These are phyloP conservation scores for Hirsutella thompsonii DNA, from an alignment of 2,329 filamentous ascomycete genomes.

Conservation along the genomic window DNA sequence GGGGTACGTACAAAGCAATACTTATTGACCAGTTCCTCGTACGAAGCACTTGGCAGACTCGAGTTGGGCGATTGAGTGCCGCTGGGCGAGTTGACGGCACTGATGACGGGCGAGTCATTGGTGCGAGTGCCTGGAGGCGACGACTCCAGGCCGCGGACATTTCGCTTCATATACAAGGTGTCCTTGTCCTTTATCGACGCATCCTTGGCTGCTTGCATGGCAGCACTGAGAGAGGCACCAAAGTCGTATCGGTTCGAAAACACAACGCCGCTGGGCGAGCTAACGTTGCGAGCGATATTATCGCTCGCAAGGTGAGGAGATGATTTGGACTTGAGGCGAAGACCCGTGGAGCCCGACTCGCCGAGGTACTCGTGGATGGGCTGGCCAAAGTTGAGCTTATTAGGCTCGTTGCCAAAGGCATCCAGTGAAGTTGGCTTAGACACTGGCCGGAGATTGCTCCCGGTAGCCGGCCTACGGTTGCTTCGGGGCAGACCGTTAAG, in stretches of 20 bases:
- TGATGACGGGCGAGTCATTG: slow-evolving; percentile 9
- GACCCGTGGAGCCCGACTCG: slow-evolving; percentile 42
- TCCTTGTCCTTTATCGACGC: slow-evolving; percentile 44
- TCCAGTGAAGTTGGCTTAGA: slow-evolving; percentile 49
- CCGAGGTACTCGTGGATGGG: slow-evolving; percentile 50
- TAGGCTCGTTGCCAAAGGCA: slow-evolving; percentile 55
- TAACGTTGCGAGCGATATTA: slow-evolving; percentile 36
- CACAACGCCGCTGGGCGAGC: slow-evolving; percentile 51
- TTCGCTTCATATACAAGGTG: slow-evolving; percentile 42
- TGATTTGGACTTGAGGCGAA: slow-evolving; percentile 63
- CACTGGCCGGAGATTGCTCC: slow-evolving; percentile 31
- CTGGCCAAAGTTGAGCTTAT: slow-evolving; percentile 42
- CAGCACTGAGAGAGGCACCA: slow-evolving; percentile 75
- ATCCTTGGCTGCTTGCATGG: slow-evolving; percentile 62
- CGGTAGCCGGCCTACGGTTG: slow-evolving; percentile 36
- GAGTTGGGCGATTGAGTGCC: slow-evolving; percentile 38
- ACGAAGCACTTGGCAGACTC: slow-evolving; percentile 70
- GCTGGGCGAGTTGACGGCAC: slow-evolving; percentile 13
- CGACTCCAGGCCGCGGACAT: slow-evolving; percentile 17
- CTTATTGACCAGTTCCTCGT: slow-evolving; percentile 95
- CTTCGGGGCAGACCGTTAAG: slow-evolving; percentile 52
- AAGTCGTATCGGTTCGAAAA: slow-evolving; percentile 96
- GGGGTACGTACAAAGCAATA: slow-evolving; percentile 96
- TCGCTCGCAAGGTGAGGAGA: slow-evolving; percentile 49
- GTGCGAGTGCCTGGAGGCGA: slow-evolving; percentile 6